Evolutionary conservation across 495 filamentous ascomycete genomes (phyloP).

Genomic region (Corynascus novoguineensis): DNA sequence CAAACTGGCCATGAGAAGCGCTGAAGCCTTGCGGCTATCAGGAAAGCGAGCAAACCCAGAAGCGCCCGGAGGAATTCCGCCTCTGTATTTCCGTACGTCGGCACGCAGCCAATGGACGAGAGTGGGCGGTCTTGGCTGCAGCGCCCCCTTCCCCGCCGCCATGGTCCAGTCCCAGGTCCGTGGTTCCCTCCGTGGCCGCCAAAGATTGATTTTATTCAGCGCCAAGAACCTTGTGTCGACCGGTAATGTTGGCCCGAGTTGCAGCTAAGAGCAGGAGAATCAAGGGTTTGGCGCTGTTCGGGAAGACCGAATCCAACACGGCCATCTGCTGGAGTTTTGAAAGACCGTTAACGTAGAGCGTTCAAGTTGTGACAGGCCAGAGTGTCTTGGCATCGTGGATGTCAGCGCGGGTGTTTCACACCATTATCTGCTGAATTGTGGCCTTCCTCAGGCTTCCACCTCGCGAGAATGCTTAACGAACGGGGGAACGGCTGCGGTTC

Average conservation of each 20-base stretch:
- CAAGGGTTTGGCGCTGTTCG: neutral
- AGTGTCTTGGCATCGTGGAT: neutral
- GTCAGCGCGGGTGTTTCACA: neutral
- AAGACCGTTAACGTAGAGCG: neutral
- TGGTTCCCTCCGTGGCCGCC: neutral
- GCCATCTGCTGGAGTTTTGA: neutral
- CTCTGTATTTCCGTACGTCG: too few species aligned
- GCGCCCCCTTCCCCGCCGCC: conserved; percentile 4
- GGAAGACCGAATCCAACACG: neutral
- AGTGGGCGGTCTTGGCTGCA: conserved; percentile 1
- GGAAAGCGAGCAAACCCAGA: too few species aligned
- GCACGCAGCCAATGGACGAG: too few species aligned
- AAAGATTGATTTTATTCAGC: conserved; percentile 1
- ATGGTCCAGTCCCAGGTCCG: neutral
- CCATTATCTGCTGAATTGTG: neutral
- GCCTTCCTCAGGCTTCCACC: neutral
- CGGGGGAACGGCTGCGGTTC: neutral
- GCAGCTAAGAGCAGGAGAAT: neutral
- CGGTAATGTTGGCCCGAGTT: neutral
- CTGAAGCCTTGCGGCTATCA: too few species aligned
- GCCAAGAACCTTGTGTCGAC: neutral
- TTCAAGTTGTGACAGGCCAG: neutral
- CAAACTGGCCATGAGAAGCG: too few species aligned
- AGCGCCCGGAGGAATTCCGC: too few species aligned
- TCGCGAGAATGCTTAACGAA: neutral